Percentiles rank a stretch among this genome's conserved stretches.
Evolutionary conservation across 441 rosid species (phyloP).

Genomic region (Gossypium schwendimanii): DNA sequence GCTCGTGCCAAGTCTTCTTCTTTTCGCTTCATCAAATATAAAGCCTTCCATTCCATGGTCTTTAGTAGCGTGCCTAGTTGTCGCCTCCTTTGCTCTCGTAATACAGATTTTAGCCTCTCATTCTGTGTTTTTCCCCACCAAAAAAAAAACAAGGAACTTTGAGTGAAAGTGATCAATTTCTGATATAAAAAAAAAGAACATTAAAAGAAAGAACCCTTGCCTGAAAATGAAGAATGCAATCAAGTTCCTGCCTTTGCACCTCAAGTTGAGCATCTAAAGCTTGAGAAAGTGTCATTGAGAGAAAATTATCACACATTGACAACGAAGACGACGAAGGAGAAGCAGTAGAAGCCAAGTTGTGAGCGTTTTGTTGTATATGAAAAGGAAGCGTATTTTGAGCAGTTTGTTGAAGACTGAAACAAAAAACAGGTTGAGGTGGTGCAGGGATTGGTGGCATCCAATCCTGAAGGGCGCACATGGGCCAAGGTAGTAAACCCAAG

Average conservation of each 20-base stretch:
- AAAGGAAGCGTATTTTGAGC: constrained; percentile 13
- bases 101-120: constrained; percentile 28
- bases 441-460: constrained; percentile 16
- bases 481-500: constrained; percentile 18
- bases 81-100: constrained; percentile 33
- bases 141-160: not conserved
- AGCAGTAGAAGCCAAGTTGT: constrained; percentile 10
- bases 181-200: not conserved
- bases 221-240: constrained; percentile 39
- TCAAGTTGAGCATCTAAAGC: constrained; percentile 27
- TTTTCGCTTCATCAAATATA: constrained; percentile 29
- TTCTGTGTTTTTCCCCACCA: constrained; percentile 18
- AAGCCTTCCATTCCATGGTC: constrained; percentile 30
- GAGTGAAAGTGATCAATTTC: not conserved
- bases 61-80: constrained; percentile 22
- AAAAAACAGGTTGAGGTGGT: constrained; percentile 14
- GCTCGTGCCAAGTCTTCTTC: constrained; percentile 40
- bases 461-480: constrained; percentile 34
- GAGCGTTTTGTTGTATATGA: constrained; percentile 9
- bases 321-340: constrained; percentile 11
- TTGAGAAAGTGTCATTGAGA: constrained; percentile 21
- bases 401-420: constrained; percentile 12
- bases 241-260: constrained; percentile 40
- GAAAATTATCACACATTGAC: constrained; percentile 16
- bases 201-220: constrained; percentile 9